phyloP scores from a whole-genome alignment of 805 yeast species.

The Cyberlindnera maritima region DNA sequence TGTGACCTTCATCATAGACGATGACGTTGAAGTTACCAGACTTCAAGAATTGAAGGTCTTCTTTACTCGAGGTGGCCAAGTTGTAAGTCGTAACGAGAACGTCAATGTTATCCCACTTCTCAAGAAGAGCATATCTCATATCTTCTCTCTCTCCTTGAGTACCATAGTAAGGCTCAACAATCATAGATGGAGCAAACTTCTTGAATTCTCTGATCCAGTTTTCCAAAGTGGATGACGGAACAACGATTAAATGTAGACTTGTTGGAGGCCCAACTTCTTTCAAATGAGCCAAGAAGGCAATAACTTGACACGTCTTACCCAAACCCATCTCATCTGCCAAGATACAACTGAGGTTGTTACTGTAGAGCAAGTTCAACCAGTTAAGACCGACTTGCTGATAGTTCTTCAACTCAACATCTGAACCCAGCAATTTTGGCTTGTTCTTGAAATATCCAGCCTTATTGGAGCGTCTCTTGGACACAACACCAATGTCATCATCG shows the following conservation, averaged over 20 bases:
- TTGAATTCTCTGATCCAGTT: conserved; percentile 96
- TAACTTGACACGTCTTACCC: conserved; percentile 96
- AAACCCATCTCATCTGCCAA: conserved; percentile 98
- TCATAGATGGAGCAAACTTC: conserved; percentile 78
- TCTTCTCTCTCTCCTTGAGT: conserved; percentile 81
- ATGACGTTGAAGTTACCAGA: conserved; percentile 77
- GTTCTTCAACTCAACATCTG: conserved; percentile 67
- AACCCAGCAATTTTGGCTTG: conserved; percentile 68
- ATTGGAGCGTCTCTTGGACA: conserved; percentile 20
- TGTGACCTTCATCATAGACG: conserved; percentile 97
- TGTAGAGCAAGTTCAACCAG: conserved; percentile 83
- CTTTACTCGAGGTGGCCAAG: conserved; percentile 81
- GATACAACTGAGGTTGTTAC: conserved; percentile 80
- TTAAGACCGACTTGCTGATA: conserved; percentile 97
- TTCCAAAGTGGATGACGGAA: conserved; percentile 94
- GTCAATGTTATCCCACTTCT: conserved; percentile 59
- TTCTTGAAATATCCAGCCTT: conserved; percentile 51
- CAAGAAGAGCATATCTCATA: conserved; percentile 64
- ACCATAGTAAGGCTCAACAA: conserved; percentile 93
- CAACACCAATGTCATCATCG: conserved; percentile 33
- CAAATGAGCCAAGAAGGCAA: conserved; percentile 83
- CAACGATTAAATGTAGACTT: conserved; percentile 92
- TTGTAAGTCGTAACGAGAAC: conserved; percentile 94
- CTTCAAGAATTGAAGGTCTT: conserved; percentile 76
- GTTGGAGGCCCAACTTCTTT: conserved; percentile 53